phyloP scores from a whole-genome alignment of 108 stramenopile genomes.

The Stephanodiscus triporus region DNA sequence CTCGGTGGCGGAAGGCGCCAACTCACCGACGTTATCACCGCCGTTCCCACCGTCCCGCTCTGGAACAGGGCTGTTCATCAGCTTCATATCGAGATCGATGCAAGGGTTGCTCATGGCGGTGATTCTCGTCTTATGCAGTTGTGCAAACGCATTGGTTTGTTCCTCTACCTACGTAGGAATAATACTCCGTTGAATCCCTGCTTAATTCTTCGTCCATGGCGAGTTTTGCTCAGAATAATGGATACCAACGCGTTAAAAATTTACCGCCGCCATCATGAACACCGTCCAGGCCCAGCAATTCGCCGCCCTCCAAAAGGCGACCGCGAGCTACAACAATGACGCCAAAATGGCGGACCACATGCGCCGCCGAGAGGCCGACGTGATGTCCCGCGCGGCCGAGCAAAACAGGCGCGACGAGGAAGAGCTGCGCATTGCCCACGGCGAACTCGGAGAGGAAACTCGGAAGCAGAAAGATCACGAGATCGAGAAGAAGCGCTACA shows the following conservation, averaged over 20 bases:
- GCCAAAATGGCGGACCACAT: slow-evolving; percentile 26
- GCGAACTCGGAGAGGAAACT: slow-evolving; percentile 31
- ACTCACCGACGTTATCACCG: not conserved
- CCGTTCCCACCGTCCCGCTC: not conserved
- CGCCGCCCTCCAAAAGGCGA: slow-evolving; percentile 33
- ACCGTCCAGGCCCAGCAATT: slow-evolving; percentile 30
- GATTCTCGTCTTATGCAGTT: no score
- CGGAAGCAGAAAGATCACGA: slow-evolving; percentile 32
- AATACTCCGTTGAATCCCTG: no score
- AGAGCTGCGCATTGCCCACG: slow-evolving; percentile 23
- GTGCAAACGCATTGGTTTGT: no score
- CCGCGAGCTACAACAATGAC: slow-evolving; percentile 23
- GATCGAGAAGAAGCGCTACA: slow-evolving; percentile 18
- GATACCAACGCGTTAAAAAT: no score
- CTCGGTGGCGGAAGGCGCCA: not conserved
- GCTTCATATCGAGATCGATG: slow-evolving; percentile 29
- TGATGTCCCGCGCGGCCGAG: slow-evolving; percentile 18
- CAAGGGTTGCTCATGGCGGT: slow-evolving; percentile 10
- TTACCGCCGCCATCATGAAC: slow-evolving; percentile 26
- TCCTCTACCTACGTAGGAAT: no score
- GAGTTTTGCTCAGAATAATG: no score
- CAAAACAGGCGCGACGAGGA: slow-evolving; percentile 20
- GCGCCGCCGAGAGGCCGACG: slow-evolving; percentile 37
- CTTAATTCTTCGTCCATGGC: no score
- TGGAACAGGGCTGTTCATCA: slow-evolving; percentile 17